Percentiles rank a stretch among this genome's conserved stretches.
Conservation (phyloP, 768 basidiomycete species). For the Fomitopsis serialis region DNA sequence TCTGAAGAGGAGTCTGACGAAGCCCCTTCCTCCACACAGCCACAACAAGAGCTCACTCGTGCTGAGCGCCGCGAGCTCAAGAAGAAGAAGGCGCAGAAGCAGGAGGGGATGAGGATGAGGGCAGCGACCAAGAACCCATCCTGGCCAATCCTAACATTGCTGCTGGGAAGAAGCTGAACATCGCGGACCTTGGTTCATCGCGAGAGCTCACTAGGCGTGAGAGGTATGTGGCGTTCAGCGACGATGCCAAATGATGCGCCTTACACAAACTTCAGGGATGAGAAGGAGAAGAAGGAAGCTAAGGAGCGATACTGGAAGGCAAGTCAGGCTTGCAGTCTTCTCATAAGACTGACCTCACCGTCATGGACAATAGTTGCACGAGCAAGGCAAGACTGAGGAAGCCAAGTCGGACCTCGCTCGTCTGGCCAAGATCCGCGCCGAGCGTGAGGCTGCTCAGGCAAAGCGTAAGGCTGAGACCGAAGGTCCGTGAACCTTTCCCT, state of each 20-base stretch:
- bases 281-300: slow-evolving; percentile 88
- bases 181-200: slow-evolving; percentile 66
- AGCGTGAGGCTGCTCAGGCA: slow-evolving; percentile 83
- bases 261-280: slow-evolving; percentile 50
- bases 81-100: slow-evolving; percentile 66
- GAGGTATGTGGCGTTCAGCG: slow-evolving; percentile 28
- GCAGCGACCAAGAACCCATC: slow-evolving; percentile 58
- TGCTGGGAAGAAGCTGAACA: slow-evolving; percentile 65
- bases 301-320: slow-evolving; percentile 88
- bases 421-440: slow-evolving; percentile 78
- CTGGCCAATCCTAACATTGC: slow-evolving; percentile 74
- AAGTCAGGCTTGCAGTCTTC: slow-evolving; percentile 5
- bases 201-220: slow-evolving; percentile 61
- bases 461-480: slow-evolving; percentile 87
- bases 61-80: slow-evolving; percentile 74
- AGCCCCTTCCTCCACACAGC: slow-evolving; percentile 23
- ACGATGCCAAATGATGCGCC: not conserved
- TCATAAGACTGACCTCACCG: not conserved
- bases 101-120: slow-evolving; percentile 34
- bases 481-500: slow-evolving; percentile 37
- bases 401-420: slow-evolving; percentile 86
- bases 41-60: slow-evolving; percentile 58
- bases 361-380: slow-evolving; percentile 46
- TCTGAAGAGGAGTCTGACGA: slow-evolving; percentile 42
- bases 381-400: slow-evolving; percentile 83